Evolutionary conservation across 805 yeast species (phyloP), one percentile per base, ranked within the genome.

Genomic region (Candida adriatica): DNA sequence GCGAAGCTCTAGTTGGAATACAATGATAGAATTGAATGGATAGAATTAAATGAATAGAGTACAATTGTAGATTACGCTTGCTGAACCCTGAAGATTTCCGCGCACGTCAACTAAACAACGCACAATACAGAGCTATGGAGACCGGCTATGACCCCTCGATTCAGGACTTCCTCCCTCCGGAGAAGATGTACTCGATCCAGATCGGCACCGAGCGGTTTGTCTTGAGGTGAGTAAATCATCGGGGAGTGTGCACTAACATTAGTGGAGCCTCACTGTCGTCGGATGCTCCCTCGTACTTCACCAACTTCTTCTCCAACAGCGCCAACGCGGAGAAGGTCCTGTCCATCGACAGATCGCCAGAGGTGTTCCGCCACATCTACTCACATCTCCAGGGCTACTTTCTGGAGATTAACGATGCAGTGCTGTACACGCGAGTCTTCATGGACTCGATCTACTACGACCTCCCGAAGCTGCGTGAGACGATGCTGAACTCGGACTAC

Each of bases 241-340:
- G 8, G 13, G 7, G 14, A 8, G 7, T 6, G 18, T 13, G 13
- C n/a, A 16, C 10, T 13, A 26, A 17, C 11, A 8, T n/a, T 13
- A 77, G 86, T 48, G 95, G 95, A 1, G 88, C 92, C 1, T 84
- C 95, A 2, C 57, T 87, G 23, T 79, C 86, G 16, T 81, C 82
- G 2, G 96, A 87, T 57, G 79, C 79, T 0, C 96, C 96, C 0
- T 83, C 94, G 5, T 86, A 82, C 52, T 88, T 87, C 61, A 85
- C 96, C 3, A 63, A 68, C 17, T 84, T 64, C 58, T 87, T 87
- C 52, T 44, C 47, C 5, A 48, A 59, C 14, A 55, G 56, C 6
- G 61, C 48, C 16, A 68, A 44, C 31, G 46, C 55, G 13, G 50
- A 49, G 7, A 62, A 60, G 24, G 57, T 68, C 1, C 53, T 84